Conservation (phyloP, 352 stramenopile genomes). For the Pythium coloratum region DNA sequence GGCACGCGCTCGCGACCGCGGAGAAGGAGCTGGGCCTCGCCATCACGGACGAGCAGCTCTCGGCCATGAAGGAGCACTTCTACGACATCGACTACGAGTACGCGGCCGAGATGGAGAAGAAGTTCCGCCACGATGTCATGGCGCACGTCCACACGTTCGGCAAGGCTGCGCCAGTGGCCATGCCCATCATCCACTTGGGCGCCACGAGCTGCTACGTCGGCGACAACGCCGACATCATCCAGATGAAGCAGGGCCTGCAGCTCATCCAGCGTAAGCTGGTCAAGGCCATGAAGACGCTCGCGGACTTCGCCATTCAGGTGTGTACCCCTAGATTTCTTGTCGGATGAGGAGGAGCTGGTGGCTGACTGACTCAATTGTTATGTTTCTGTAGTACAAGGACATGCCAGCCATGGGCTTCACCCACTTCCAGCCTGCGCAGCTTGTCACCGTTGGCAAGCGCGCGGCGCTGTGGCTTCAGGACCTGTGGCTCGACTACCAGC, state of each 20-base stretch:
- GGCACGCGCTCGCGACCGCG: constrained; percentile 95
- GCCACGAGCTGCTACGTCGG: constrained; percentile 98
- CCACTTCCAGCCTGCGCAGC: constrained; percentile 98
- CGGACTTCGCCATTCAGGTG: constrained; percentile 87
- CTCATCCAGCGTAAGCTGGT: constrained; percentile 97
- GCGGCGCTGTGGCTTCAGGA: constrained; percentile 98
- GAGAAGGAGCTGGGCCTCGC: constrained; percentile 97
- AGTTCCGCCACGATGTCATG: constrained; percentile 99
- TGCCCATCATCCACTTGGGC: constrained; percentile 99
- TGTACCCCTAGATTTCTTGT: too few species aligned
- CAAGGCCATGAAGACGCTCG: constrained; percentile 94
- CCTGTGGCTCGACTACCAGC: constrained; percentile 95
- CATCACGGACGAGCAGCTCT: constrained; percentile 97
- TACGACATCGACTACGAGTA: constrained; percentile 98
- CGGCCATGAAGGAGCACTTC: constrained; percentile 95
- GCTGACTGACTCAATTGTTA: too few species aligned
- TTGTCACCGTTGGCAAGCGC: constrained; percentile 98
- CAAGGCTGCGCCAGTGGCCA: constrained; percentile 93
- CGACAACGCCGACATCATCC: constrained; percentile 99
- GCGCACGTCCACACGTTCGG: constrained; percentile 98
- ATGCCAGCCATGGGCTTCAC: constrained; percentile 99
- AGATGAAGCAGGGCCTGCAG: constrained; percentile 95
- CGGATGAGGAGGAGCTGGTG: too few species aligned
- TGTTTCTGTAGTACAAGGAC: constrained; percentile 87
- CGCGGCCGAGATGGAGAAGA: constrained; percentile 96